Conservation (phyloP, 345 rosid genomes). For the Gossypium bickii region DNA sequence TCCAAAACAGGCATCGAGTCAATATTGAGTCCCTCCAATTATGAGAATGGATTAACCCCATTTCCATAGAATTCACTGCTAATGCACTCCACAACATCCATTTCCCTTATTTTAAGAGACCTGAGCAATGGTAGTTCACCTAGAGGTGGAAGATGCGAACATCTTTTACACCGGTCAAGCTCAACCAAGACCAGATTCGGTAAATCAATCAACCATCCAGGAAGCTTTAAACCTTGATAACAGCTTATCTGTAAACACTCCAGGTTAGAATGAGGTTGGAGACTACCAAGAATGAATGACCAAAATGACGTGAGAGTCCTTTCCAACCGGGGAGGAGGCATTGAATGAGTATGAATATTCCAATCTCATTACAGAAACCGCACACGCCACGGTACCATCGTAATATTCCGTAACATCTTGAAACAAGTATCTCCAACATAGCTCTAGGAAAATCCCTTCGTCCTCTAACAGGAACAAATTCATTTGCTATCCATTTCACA, state of each 20-base stretch:
- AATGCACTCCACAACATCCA: not conserved
- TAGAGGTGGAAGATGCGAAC: slow-evolving; percentile 6
- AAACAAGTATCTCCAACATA: slow-evolving; percentile 20
- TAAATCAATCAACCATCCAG: not conserved
- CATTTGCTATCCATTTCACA: not conserved
- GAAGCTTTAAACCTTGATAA: slow-evolving; percentile 9
- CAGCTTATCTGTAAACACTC: not conserved
- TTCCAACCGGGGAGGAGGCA: not conserved
- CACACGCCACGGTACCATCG: not conserved
- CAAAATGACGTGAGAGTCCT: not conserved
- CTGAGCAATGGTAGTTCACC: not conserved
- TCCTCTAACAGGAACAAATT: not conserved
- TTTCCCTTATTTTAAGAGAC: not conserved
- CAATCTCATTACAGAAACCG: not conserved
- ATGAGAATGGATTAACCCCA: not conserved
- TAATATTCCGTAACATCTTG: not conserved
- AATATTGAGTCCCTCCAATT: not conserved
- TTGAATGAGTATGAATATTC: not conserved
- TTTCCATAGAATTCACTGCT: slow-evolving; percentile 7
- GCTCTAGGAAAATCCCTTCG: slow-evolving; percentile 2
- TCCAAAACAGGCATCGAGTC: not conserved
- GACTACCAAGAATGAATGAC: not conserved
- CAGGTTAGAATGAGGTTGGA: slow-evolving; percentile 12
- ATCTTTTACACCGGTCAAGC: not conserved
- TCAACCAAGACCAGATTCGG: not conserved